These are phyloP conservation scores for Ustanciosporium gigantosporum DNA, from an alignment of 1,284 basidiomycete species.

Conservation along the genomic window DNA sequence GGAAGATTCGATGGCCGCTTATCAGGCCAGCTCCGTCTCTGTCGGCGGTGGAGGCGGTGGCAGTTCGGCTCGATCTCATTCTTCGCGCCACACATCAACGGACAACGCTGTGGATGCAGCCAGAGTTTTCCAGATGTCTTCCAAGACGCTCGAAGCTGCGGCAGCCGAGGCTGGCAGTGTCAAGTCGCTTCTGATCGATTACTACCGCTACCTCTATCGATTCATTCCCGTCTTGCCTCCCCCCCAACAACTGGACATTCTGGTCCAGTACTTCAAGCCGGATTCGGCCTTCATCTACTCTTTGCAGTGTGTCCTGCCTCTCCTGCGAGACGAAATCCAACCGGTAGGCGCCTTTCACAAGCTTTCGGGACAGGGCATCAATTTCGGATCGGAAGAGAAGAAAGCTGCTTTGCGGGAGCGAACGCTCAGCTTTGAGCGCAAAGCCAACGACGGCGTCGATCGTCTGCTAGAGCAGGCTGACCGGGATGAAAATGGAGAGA, in stretches of 20 bases:
- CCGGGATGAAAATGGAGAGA: constrained; percentile 19
- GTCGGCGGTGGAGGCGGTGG: background rate
- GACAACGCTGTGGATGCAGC: constrained; percentile 8
- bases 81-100: constrained; percentile 9
- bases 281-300: constrained; percentile 49
- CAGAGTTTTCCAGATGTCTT: constrained; percentile 12
- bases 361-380: constrained; percentile 35
- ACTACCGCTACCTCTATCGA: constrained; percentile 52
- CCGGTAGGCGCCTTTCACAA: constrained; percentile 33
- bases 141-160: constrained; percentile 13
- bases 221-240: constrained; percentile 50
- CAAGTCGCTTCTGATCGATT: constrained; percentile 38
- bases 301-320: constrained; percentile 46
- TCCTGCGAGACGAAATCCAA: constrained; percentile 44
- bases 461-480: constrained; percentile 41
- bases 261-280: constrained; percentile 27
- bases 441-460: constrained; percentile 48
- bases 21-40: constrained; percentile 27
- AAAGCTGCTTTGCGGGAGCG: constrained; percentile 34
- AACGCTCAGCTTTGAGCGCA: constrained; percentile 37
- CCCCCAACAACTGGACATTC: constrained; percentile 34
- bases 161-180: constrained; percentile 24
- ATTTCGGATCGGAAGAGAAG: constrained; percentile 43
- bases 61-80: constrained; percentile 9
- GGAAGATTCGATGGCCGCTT: constrained; percentile 21